Conservation (phyloP, 768 basidiomycete genomes). For the Austroboletus eburneus region DNA sequence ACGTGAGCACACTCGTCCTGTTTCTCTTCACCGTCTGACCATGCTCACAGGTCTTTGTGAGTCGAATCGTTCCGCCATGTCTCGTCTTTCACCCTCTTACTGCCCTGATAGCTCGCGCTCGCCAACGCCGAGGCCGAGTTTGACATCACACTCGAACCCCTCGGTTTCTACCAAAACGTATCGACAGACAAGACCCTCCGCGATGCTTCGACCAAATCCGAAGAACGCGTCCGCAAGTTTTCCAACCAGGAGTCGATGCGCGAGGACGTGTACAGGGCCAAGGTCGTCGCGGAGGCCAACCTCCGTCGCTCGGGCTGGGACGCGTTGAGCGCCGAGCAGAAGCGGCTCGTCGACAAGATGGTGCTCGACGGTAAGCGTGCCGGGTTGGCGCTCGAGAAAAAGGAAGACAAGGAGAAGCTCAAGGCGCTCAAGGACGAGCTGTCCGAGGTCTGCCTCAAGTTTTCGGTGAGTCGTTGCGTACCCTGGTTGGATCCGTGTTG, state of each 20-base stretch:
- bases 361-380: slow-evolving; percentile 74
- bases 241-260: slow-evolving; percentile 78
- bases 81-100: neutral
- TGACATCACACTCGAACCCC: slow-evolving; percentile 49
- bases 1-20: slow-evolving; percentile 39
- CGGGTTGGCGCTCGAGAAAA: slow-evolving; percentile 68
- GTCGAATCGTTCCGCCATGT: slow-evolving; percentile 27
- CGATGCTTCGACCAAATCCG: slow-evolving; percentile 74
- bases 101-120: slow-evolving; percentile 44
- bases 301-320: slow-evolving; percentile 63
- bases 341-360: slow-evolving; percentile 79
- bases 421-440: slow-evolving; percentile 70
- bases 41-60: slow-evolving; percentile 61
- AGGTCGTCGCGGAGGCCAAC: slow-evolving; percentile 65
- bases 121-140: slow-evolving; percentile 57
- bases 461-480: slow-evolving; percentile 51
- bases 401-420: slow-evolving; percentile 50
- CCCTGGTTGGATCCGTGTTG: neutral
- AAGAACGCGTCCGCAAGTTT: slow-evolving; percentile 66
- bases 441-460: slow-evolving; percentile 72
- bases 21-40: neutral
- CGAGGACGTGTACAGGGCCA: slow-evolving; percentile 72
- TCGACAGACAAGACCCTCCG: slow-evolving; percentile 70
- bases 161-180: slow-evolving; percentile 81
- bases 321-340: slow-evolving; percentile 59